phyloP scores from a whole-genome alignment of 2,329 filamentous ascomycete genomes.

The Cladosporium phlei region DNA sequence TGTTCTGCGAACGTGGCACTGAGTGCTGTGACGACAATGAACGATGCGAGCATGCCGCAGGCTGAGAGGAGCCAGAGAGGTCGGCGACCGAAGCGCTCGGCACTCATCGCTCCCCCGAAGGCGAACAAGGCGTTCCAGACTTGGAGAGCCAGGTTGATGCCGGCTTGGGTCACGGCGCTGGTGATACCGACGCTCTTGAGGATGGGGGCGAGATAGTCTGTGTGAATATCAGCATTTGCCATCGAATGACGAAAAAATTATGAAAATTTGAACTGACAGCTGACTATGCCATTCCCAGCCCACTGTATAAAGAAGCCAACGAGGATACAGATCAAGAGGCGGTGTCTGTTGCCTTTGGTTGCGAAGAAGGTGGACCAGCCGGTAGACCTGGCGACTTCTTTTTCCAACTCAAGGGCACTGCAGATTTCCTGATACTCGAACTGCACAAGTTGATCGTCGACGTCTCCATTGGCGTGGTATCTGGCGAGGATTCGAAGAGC shows the following conservation, averaged over 20 bases:
- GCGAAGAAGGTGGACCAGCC: conserved; percentile 19
- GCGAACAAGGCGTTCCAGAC: conserved; percentile 38
- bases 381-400: conserved; percentile 43
- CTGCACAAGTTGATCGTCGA: conserved; percentile 48
- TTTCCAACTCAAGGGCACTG: conserved; percentile 52
- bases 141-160: conserved; percentile 38
- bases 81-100: conserved; percentile 41
- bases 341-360: conserved; percentile 32
- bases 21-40: conserved; percentile 40
- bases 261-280: conserved; percentile 29
- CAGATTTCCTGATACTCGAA: conserved; percentile 60
- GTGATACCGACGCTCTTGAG: conserved; percentile 37
- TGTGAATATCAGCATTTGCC: background rate
- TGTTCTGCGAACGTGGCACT: conserved; percentile 34
- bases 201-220: conserved; percentile 25
- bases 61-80: conserved; percentile 41
- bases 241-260: background rate
- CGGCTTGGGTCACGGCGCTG: conserved; percentile 30
- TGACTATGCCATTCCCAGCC: conserved; percentile 38
- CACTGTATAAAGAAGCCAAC: conserved; percentile 38
- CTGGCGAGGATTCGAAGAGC: conserved; percentile 33
- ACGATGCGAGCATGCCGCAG: conserved; percentile 41
- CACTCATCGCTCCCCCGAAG: conserved; percentile 34
- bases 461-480: conserved; percentile 43
- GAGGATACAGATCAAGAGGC: conserved; percentile 36